phyloP scores from a whole-genome alignment of 371 early-diverging fungal genomes.

The Coemansia sp. region DNA sequence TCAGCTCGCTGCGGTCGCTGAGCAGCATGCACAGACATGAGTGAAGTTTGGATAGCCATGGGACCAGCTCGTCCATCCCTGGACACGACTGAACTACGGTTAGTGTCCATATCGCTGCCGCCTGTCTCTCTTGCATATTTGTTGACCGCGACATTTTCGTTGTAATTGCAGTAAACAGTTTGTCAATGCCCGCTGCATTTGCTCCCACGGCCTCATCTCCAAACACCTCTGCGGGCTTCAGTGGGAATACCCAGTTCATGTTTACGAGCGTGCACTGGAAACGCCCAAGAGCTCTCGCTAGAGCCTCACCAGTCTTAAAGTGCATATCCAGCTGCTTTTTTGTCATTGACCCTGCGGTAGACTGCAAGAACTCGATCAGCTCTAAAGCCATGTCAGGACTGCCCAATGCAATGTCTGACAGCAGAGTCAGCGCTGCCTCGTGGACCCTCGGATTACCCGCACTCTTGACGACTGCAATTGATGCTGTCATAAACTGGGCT shows the following conservation, averaged over 20 bases:
- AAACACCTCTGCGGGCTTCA: constrained; percentile 48
- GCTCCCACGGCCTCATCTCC: constrained; percentile 14
- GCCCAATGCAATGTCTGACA: constrained; percentile 73
- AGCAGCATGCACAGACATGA: constrained; percentile 73
- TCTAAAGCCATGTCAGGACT: constrained; percentile 40
- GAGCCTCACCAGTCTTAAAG: constrained; percentile 81
- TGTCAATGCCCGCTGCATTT: constrained; percentile 7
- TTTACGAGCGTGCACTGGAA: constrained; percentile 70
- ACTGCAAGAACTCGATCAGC: constrained; percentile 60
- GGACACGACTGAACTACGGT: constrained; percentile 79
- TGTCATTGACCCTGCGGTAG: constrained; percentile 60
- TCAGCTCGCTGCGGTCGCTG: constrained; percentile 78
- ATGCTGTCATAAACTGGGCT: not conserved
- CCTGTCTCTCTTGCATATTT: constrained; percentile 63
- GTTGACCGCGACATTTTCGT: constrained; percentile 22
- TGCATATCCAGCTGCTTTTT: constrained; percentile 79
- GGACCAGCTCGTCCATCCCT: constrained; percentile 53
- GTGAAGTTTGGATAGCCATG: constrained; percentile 61
- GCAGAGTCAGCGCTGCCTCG: constrained; percentile 66
- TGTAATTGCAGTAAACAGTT: constrained; percentile 28
- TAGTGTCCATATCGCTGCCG: constrained; percentile 81
- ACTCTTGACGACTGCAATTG: constrained; percentile 17
- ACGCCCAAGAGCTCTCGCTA: constrained; percentile 67
- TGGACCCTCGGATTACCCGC: constrained; percentile 71
- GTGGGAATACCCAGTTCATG: constrained; percentile 64